phyloP scores from a whole-genome alignment of 2,329 filamentous ascomycete species.

The Trichoderma arundinaceum region DNA sequence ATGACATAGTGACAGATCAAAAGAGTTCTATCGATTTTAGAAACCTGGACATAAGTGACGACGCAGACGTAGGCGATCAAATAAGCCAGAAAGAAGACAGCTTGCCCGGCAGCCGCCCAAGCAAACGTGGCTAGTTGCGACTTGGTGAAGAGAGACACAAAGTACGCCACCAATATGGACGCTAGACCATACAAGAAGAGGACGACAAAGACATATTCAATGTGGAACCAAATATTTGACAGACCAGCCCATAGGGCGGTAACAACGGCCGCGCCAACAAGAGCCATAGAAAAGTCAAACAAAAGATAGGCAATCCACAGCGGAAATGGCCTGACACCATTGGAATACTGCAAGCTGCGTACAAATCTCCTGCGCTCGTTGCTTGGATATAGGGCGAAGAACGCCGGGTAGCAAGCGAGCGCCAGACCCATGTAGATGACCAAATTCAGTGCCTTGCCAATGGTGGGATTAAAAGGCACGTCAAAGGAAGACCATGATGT shows the following conservation, averaged over 20 bases:
- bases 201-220: slow-evolving; percentile 81
- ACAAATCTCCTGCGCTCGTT: slow-evolving; percentile 79
- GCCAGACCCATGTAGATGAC: slow-evolving; percentile 82
- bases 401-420: slow-evolving; percentile 78
- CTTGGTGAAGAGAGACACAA: slow-evolving; percentile 78
- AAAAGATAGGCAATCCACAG: slow-evolving; percentile 82
- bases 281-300: slow-evolving; percentile 80
- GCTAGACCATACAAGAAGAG: slow-evolving; percentile 82
- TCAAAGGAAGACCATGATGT: slow-evolving; percentile 79
- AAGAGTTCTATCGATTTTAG: slow-evolving; percentile 70
- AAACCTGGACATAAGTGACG: slow-evolving; percentile 74
- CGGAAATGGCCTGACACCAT: slow-evolving; percentile 80
- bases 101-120: slow-evolving; percentile 78
- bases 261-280: slow-evolving; percentile 67
- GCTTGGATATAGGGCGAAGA: slow-evolving; percentile 90
- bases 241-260: slow-evolving; percentile 71
- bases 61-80: slow-evolving; percentile 74
- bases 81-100: slow-evolving; percentile 72
- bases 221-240: slow-evolving; percentile 73
- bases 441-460: slow-evolving; percentile 77
- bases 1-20: slow-evolving; percentile 77
- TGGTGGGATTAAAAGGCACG: slow-evolving; percentile 69
- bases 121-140: slow-evolving; percentile 86
- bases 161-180: slow-evolving; percentile 76
- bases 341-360: slow-evolving; percentile 86